Evolutionary conservation across 495 filamentous ascomycete genomes (phyloP).

Genomic region (Penicillium ochrochloron): DNA sequence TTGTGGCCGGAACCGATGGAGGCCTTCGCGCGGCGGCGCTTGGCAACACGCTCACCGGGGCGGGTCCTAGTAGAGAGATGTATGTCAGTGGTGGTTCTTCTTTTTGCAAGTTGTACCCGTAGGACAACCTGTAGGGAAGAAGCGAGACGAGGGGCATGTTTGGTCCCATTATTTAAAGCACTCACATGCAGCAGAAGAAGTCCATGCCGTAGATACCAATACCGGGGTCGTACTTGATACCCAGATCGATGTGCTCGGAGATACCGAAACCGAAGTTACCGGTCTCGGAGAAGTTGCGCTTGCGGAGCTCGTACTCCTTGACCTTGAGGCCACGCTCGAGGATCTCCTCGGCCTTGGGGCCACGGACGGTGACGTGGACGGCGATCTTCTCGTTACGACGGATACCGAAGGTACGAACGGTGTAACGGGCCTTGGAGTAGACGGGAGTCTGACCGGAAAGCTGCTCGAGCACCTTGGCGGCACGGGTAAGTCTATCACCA

Average conservation of each 20-base stretch:
- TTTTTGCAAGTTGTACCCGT: not conserved
- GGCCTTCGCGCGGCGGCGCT: conserved; percentile 87
- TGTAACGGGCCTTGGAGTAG: conserved; percentile 99
- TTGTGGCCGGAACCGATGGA: conserved; percentile 85
- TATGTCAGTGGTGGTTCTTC: conserved; percentile 28
- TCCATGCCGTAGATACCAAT: conserved; percentile 99
- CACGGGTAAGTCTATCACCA: conserved; percentile 99
- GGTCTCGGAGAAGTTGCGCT: conserved; percentile 99
- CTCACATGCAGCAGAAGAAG: conserved; percentile 99
- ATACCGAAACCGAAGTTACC: conserved; percentile 99
- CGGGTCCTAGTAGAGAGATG: conserved; percentile 65
- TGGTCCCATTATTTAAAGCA: not conserved
- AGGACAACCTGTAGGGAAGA: not conserved
- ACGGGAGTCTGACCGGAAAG: conserved; percentile 99
- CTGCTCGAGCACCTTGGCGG: conserved; percentile 99
- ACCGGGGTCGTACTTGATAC: conserved; percentile 99
- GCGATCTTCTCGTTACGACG: conserved; percentile 99
- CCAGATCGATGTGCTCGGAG: conserved; percentile 99
- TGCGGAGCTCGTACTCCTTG: conserved; percentile 99
- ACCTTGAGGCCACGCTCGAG: conserved; percentile 99
- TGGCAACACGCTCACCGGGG: conserved; percentile 95
- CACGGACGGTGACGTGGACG: conserved; percentile 99
- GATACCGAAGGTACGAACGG: conserved; percentile 99
- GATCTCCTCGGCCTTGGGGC: conserved; percentile 99
- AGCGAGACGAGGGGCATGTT: no score